phyloP scores from a whole-genome alignment of 2,329 filamentous ascomycete genomes.

The Aspergillus hiratsukae region DNA sequence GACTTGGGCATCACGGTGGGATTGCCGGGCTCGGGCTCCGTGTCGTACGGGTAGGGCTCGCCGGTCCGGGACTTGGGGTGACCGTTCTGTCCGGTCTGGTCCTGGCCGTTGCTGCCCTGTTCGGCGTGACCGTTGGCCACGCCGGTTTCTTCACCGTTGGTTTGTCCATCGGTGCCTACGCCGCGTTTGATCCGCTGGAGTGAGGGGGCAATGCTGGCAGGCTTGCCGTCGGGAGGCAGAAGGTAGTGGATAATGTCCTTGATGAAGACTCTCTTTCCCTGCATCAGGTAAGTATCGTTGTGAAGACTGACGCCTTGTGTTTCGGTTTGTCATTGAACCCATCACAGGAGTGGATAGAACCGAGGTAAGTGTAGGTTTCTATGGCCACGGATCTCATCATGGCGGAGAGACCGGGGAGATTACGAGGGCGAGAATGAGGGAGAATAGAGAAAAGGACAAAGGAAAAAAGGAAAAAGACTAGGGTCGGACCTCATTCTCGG shows the following conservation, averaged over 20 bases:
- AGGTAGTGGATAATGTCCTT: slow-evolving; percentile 97
- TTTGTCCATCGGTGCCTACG: slow-evolving; percentile 48
- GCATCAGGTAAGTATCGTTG: slow-evolving; percentile 38
- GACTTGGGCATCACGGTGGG: slow-evolving; percentile 77
- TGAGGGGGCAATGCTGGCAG: slow-evolving; percentile 72
- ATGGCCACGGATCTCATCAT: background rate
- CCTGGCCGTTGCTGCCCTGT: slow-evolving; percentile 7
- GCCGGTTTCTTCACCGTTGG: slow-evolving; percentile 11
- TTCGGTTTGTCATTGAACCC: background rate
- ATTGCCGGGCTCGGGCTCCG: slow-evolving; percentile 62
- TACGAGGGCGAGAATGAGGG: background rate
- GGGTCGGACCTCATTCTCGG: slow-evolving; percentile 58
- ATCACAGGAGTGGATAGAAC: background rate
- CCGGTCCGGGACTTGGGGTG: slow-evolving; percentile 30
- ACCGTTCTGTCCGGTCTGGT: slow-evolving; percentile 2
- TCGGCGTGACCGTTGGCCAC: slow-evolving; percentile 20
- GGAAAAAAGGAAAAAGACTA: slow-evolving; percentile 16
- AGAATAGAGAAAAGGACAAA: background rate
- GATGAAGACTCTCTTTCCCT: slow-evolving; percentile 93
- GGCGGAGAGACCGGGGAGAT: background rate
- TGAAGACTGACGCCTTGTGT: background rate
- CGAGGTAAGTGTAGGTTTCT: background rate
- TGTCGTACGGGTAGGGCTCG: slow-evolving; percentile 56
- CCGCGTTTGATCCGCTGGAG: slow-evolving; percentile 57
- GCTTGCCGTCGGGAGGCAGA: slow-evolving; percentile 66